Evolutionary conservation across 257 asterid species (phyloP).

Genomic region (Solanum sejunctum): DNA sequence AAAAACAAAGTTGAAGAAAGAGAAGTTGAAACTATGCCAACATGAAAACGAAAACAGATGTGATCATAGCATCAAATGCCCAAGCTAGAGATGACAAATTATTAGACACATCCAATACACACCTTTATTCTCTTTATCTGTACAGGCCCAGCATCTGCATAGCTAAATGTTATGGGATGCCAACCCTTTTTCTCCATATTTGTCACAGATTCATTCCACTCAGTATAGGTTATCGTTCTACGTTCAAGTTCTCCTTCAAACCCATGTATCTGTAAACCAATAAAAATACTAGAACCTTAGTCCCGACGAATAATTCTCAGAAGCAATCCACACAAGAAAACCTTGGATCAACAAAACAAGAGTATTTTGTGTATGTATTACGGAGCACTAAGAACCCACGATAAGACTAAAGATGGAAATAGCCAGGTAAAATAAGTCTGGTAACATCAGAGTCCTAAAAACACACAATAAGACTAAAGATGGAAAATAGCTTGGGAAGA

Average conservation of each 20-base stretch:
- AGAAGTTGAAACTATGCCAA: not conserved
- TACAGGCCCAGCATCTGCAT: conserved; percentile 48
- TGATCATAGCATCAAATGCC: not conserved
- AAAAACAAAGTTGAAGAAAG: not conserved
- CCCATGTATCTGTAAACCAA: conserved; percentile 43
- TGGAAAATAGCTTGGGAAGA: not conserved
- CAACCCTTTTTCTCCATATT: conserved; percentile 52
- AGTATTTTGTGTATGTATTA: not conserved
- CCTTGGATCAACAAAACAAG: not conserved
- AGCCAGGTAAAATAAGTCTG: not conserved
- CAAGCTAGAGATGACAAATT: not conserved
- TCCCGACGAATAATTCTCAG: not conserved
- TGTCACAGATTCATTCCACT: conserved; percentile 59
- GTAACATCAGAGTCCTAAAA: not conserved
- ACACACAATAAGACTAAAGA: not conserved
- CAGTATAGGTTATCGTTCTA: conserved; percentile 79
- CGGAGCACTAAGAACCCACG: not conserved
- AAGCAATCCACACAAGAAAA: not conserved
- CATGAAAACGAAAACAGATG: not conserved
- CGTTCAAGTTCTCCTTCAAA: conserved; percentile 80
- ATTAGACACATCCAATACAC: not conserved
- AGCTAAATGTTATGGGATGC: conserved; percentile 78
- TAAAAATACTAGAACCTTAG: not conserved
- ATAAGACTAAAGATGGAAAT: not conserved
- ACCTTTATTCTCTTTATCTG: conserved; percentile 72